Evolutionary conservation across 2,329 filamentous ascomycete genomes (phyloP).

Genomic region (Aspergillus sp.): DNA sequence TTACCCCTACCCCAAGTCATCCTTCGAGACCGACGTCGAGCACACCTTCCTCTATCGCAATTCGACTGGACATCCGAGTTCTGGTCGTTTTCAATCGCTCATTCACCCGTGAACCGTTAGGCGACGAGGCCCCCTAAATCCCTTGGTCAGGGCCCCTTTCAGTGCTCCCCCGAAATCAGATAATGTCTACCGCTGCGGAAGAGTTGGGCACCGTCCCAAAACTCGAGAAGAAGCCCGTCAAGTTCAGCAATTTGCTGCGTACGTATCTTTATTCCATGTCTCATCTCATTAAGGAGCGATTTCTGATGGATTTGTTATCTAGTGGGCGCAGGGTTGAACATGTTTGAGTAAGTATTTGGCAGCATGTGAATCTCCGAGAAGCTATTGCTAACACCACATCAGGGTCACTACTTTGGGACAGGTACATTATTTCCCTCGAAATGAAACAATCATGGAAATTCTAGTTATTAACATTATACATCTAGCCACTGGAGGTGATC

Average conservation of each 20-base stretch:
- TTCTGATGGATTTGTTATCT: constrained; percentile 20
- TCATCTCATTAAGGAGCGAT: constrained; percentile 14
- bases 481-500: constrained; percentile 89
- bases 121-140: constrained; percentile 84
- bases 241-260: constrained; percentile 96
- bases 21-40: not conserved
- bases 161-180: constrained; percentile 57
- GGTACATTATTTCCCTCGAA: constrained; percentile 39
- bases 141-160: constrained; percentile 96
- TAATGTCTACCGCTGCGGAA: constrained; percentile 50
- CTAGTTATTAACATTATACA: not conserved
- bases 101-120: constrained; percentile 28
- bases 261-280: constrained; percentile 31
- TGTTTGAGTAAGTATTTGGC: constrained; percentile 73
- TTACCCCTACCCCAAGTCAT: constrained; percentile 2
- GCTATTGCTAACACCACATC: constrained; percentile 15
- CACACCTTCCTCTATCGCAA: not conserved
- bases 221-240: constrained; percentile 99
- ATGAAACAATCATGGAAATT: not conserved
- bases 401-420: constrained; percentile 69
- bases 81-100: constrained; percentile 6
- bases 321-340: constrained; percentile 87
- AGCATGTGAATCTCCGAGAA: not conserved
- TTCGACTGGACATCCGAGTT: constrained; percentile 12
- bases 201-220: constrained; percentile 53